Evolutionary conservation across 140 eudicot genomes (phyloP), one percentile per base, ranked within the genome.

Genomic region (Anethum foeniculum): DNA sequence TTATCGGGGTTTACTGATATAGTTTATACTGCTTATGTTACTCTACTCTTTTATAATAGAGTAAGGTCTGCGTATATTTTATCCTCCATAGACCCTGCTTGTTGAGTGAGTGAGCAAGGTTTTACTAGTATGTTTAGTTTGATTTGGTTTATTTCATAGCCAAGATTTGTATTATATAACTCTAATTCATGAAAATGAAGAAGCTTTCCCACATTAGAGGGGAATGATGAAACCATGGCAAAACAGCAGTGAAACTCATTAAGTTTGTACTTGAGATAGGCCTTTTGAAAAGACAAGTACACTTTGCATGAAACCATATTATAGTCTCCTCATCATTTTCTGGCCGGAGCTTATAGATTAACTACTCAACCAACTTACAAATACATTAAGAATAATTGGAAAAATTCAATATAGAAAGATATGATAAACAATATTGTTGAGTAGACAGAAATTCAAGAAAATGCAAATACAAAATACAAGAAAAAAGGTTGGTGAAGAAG

Each of bases 361-460:
- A 25, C 34, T 10, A n/a, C 32, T 62, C 69, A n/a, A 25, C 69
- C 69, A 62, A 25, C 18, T 25, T 9, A 9, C 2, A 25, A 62
- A 1, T 62, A 2, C 25, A 25, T 25, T 9, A 12, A 25, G 13
- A 25, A 62, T 25, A 62, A 2, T 2, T 25, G 34, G 18, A 3
- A n/a, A 62, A 25, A 62, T 62, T 10, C 12, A 56, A 15, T 74
- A 14, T 44, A 23, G 78, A 41, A 74, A 46, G 18, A 75, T 75
- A 16, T 44, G 38, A 21, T 44, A 47, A 46, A 3, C 13, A 75
- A 75, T 5, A 13, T 47, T 46, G 62, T 75, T 75, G 79, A 75
- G 79, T 75, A 47, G 7, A 75, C 79, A 46, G 79, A 47, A 80
- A 67, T 68, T 44, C 79, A 65, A 67, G 80, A 44, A 78, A 73